Evolutionary conservation across 73 alveolate genomes (phyloP).

Genomic region (Effrenium voratum): DNA sequence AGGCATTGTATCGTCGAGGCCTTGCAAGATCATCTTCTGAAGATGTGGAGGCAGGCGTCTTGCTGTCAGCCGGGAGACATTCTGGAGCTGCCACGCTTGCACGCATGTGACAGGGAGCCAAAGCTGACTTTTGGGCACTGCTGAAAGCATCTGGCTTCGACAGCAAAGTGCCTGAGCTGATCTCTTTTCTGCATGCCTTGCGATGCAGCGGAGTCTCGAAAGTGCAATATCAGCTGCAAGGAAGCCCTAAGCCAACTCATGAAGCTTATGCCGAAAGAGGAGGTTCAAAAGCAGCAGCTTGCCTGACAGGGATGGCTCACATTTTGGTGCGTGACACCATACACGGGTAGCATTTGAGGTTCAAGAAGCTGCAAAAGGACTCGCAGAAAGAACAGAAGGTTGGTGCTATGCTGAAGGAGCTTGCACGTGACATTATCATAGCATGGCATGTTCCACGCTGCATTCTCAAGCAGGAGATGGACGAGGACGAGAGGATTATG

Average conservation of each 20-base stretch:
- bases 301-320: neutral
- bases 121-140: slow-evolving; percentile 69
- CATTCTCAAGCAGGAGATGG: slow-evolving; percentile 11
- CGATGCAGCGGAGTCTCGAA: neutral
- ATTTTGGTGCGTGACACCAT: neutral
- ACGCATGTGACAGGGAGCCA: slow-evolving; percentile 15
- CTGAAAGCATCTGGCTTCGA: slow-evolving; percentile 64
- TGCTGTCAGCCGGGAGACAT: neutral
- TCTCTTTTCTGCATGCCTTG: neutral
- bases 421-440: neutral
- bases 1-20: slow-evolving; percentile 74
- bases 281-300: slow-evolving; percentile 6
- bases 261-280: slow-evolving; percentile 73
- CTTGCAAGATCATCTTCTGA: slow-evolving; percentile 29
- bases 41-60: slow-evolving; percentile 22
- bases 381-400: slow-evolving; percentile 54
- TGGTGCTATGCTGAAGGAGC: slow-evolving; percentile 70
- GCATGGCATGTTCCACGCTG: neutral
- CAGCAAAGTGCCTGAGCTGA: slow-evolving; percentile 11
- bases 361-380: slow-evolving; percentile 44
- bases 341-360: slow-evolving; percentile 32
- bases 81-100: neutral
- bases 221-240: neutral
- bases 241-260: slow-evolving; percentile 59
- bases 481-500: slow-evolving; percentile 44